Percentiles rank a stretch among this genome's conserved stretches.
These are phyloP conservation scores for Globisporangium polare DNA, from an alignment of 352 stramenopile species.

Conservation along the genomic window DNA sequence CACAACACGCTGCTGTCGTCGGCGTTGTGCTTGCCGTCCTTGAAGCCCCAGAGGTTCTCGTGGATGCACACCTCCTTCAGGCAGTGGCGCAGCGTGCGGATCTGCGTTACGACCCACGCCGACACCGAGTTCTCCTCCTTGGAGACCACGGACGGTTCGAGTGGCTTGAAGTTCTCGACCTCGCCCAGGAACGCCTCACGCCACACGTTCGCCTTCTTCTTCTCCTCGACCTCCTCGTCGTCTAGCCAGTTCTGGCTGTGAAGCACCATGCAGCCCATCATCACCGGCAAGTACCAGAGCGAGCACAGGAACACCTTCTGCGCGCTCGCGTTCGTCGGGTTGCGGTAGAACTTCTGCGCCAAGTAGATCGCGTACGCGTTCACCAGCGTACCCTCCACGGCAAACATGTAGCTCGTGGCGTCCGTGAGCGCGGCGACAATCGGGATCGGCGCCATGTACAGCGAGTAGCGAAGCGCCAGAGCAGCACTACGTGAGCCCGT, in stretches of 20 bases:
- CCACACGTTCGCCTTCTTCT: constrained; percentile 55
- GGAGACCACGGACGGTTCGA: constrained; percentile 26
- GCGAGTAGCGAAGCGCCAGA: constrained; percentile 93
- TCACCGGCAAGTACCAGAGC: constrained; percentile 97
- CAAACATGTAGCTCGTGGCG: constrained; percentile 99
- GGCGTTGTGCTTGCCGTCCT: constrained; percentile 64
- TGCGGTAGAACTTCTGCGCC: constrained; percentile 93
- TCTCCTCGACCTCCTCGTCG: constrained; percentile 58
- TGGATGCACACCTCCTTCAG: constrained; percentile 83
- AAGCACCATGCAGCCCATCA: constrained; percentile 97
- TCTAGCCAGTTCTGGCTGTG: constrained; percentile 92
- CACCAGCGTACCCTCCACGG: constrained; percentile 93
- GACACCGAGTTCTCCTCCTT: constrained; percentile 54
- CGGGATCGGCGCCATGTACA: constrained; percentile 93
- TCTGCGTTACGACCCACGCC: constrained; percentile 54
- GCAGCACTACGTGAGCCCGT: constrained; percentile 90
- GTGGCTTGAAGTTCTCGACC: constrained; percentile 56
- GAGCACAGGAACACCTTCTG: constrained; percentile 97
- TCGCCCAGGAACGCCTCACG: constrained; percentile 72
- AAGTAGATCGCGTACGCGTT: constrained; percentile 96
- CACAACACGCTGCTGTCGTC: constrained; percentile 77
- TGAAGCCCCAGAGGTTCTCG: constrained; percentile 78
- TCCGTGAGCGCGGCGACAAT: constrained; percentile 89
- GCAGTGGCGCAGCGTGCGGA: constrained; percentile 58
- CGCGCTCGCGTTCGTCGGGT: constrained; percentile 93